phyloP scores from a whole-genome alignment of 345 rosid species.

The Eucalyptus pauciflora region DNA sequence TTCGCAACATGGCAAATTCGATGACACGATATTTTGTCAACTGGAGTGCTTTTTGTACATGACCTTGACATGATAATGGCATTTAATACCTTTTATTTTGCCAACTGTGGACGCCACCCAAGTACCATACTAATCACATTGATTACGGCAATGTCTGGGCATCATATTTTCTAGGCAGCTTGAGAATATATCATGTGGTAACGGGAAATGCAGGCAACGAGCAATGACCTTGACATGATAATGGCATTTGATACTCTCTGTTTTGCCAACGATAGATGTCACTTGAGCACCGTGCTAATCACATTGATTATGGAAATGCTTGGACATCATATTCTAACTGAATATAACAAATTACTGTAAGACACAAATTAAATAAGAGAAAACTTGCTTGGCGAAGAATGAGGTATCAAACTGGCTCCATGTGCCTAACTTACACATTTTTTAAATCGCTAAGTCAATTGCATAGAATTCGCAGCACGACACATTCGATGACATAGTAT shows the following conservation, averaged over 20 bases:
- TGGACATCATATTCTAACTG: background rate
- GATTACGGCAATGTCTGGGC: background rate
- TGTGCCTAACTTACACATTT: background rate
- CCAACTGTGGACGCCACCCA: background rate
- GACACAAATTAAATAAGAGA: background rate
- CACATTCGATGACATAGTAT: background rate
- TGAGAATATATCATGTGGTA: too few relatives aligned
- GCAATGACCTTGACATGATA: background rate
- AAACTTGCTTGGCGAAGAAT: background rate
- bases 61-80: background rate
- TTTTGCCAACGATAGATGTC: background rate
- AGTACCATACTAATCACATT: background rate
- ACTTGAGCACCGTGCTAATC: background rate
- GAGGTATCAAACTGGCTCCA: rapidly evolving
- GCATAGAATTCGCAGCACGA: rapidly evolving
- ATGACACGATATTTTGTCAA: background rate
- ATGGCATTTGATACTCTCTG: background rate
- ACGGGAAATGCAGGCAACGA: background rate
- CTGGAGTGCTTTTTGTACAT: background rate
- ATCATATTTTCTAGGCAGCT: rapidly evolving
- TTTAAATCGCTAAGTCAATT: background rate
- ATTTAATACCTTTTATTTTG: background rate
- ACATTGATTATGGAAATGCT: background rate
- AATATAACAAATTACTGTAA: background rate
- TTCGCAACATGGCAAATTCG: background rate